Evolutionary conservation across 2,329 filamentous ascomycete genomes (phyloP).

Genomic region (Gaeumannomyces sp.): DNA sequence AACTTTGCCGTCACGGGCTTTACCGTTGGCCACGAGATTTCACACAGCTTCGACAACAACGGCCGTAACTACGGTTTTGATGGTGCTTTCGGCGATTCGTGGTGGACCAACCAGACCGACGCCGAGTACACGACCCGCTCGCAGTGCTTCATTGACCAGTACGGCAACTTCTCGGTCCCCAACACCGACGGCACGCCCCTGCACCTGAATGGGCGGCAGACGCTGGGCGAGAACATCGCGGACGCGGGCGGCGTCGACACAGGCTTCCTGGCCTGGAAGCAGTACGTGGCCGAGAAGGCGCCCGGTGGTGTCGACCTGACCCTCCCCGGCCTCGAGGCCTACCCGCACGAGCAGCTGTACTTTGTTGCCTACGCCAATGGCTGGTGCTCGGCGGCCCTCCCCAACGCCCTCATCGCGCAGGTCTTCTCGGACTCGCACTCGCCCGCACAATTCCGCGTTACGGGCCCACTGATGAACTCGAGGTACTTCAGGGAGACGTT

Average conservation of each 20-base stretch:
- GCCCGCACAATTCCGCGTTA: conserved; percentile 54
- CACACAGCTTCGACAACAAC: conserved; percentile 60
- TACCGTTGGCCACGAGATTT: conserved; percentile 58
- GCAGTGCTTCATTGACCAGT: conserved; percentile 57
- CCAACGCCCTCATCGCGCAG: conserved; percentile 48
- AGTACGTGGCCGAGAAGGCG: neutral
- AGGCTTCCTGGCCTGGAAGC: conserved; percentile 54
- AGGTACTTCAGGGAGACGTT: conserved; percentile 63
- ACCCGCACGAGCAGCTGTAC: conserved; percentile 63
- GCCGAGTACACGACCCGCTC: conserved; percentile 50
- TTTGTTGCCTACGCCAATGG: conserved; percentile 59
- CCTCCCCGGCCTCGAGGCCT: conserved; percentile 54
- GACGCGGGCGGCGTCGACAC: conserved; percentile 58
- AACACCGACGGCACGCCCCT: conserved; percentile 47
- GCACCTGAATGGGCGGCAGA: conserved; percentile 56
- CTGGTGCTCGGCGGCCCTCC: conserved; percentile 61
- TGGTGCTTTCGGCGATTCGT: conserved; percentile 54
- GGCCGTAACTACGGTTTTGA: conserved; percentile 57
- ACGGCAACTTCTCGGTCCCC: conserved; percentile 49
- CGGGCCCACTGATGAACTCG: conserved; percentile 61
- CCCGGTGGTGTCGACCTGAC: conserved; percentile 37
- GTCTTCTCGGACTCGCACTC: conserved; percentile 62
- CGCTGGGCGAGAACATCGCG: conserved; percentile 59
- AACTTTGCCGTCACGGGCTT: conserved; percentile 57
- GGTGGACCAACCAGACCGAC: conserved; percentile 57